Percentiles rank a stretch among this genome's conserved stretches.
phyloP scores from a whole-genome alignment of 345 rosid genomes.

The Citrus mangshanensis region DNA sequence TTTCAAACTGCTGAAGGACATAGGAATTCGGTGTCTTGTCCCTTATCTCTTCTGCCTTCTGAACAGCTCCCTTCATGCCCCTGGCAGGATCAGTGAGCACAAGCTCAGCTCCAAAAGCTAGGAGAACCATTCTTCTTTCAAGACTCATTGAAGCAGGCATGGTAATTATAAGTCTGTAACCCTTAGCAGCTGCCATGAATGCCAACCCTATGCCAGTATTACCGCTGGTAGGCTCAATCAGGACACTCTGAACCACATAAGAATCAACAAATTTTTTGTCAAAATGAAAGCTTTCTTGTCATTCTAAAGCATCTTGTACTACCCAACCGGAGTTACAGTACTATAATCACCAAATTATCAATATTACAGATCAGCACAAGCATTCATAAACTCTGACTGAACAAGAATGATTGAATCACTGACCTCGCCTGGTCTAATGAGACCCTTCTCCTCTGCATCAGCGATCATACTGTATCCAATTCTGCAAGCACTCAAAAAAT shows the following conservation, averaged over 20 bases:
- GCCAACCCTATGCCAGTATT: constrained; percentile 77
- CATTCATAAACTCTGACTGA: not conserved
- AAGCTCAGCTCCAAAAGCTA: constrained; percentile 76
- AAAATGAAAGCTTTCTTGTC: constrained; percentile 3
- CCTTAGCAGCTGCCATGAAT: constrained; percentile 72
- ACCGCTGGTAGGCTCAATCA: constrained; percentile 75
- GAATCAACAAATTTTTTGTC: constrained; percentile 5
- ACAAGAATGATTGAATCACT: constrained; percentile 19
- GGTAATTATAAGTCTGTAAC: constrained; percentile 64
- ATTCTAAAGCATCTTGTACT: not conserved
- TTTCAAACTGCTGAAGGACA: constrained; percentile 68
- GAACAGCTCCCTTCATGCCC: constrained; percentile 71
- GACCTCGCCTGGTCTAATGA: constrained; percentile 65
- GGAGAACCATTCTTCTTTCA: constrained; percentile 82
- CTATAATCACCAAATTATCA: not conserved
- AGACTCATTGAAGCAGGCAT: constrained; percentile 86
- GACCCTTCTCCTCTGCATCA: constrained; percentile 79
- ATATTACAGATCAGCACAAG: not conserved
- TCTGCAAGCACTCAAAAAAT: constrained; percentile 27
- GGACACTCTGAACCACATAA: constrained; percentile 47
- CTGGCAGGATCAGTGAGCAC: constrained; percentile 67
- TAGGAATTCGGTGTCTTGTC: constrained; percentile 61
- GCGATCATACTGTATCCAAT: constrained; percentile 74
- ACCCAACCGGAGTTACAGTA: not conserved
- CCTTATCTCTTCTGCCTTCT: constrained; percentile 62